These are phyloP conservation scores for Fusarium tricinctum DNA, from an alignment of 2,329 filamentous ascomycete species.

Conservation along the genomic window DNA sequence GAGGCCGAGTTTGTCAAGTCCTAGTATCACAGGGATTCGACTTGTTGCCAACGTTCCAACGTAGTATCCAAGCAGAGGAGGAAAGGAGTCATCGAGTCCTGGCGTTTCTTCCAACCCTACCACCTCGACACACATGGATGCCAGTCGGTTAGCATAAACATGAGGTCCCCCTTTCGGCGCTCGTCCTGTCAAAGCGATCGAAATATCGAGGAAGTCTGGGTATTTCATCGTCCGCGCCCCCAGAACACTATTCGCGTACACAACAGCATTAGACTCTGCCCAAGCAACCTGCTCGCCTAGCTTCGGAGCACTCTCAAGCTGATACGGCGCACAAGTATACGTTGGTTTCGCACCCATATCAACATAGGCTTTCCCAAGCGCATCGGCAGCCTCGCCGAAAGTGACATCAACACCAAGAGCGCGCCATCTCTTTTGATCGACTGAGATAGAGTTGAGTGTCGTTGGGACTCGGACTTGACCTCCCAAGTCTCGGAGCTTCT, in stretches of 20 bases:
- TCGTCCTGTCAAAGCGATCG: conserved; percentile 40
- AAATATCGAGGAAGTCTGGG: conserved; percentile 34
- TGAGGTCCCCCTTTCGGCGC: conserved; percentile 35
- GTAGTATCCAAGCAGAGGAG: conserved; percentile 36
- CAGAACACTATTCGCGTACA: conserved; percentile 43
- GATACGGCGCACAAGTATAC: conserved; percentile 44
- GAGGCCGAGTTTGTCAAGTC: conserved; percentile 20
- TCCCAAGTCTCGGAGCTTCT: conserved; percentile 32
- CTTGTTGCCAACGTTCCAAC: conserved; percentile 30
- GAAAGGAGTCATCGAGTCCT: conserved; percentile 37
- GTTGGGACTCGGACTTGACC: conserved; percentile 36
- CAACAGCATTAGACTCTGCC: conserved; percentile 42
- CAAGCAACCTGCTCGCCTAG: conserved; percentile 39
- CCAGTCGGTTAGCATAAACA: conserved; percentile 24
- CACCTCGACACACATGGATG: conserved; percentile 31
- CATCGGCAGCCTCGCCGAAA: conserved; percentile 28
- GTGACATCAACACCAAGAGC: conserved; percentile 20
- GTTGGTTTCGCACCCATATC: conserved; percentile 38
- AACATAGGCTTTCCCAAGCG: conserved; percentile 27
- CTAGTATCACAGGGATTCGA: conserved; percentile 34
- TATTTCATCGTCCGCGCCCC: conserved; percentile 43
- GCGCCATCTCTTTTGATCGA: conserved; percentile 42
- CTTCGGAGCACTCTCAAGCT: conserved; percentile 29
- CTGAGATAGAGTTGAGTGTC: conserved; percentile 36
- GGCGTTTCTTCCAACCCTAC: conserved; percentile 44